Base-by-base conservation (phyloP, 257 asterid species). In the Paraleonurus japonicus region DNA sequence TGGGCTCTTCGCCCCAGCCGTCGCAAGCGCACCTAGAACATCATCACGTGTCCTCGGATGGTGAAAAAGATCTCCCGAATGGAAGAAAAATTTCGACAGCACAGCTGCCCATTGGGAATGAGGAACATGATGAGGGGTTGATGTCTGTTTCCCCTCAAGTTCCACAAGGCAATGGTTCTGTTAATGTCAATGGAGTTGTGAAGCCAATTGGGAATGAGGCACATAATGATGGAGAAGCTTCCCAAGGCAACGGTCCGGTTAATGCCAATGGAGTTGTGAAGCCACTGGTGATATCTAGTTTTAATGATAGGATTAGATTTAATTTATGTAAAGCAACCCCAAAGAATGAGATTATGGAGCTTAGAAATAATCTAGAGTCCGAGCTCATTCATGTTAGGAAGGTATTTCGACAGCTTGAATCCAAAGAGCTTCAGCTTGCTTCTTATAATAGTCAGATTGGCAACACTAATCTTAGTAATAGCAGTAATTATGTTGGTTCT, bases 381-480 rank as follows among this genome's bases (percentile, higher is more conserved):
- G 91, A 90, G 74, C 92, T 93, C 27, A 88, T 73, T 68, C 88
- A 51, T 72, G 90, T 93, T 68, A 82, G 90, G 85, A 75, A 69
- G 69, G 51, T 79, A 69, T 60, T 62, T 63, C 75, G 77, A 74
- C 81, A 77, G 81, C 73, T 90, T 5, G 90, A 87, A 62, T 78
- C 89, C 26, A 89, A 82, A 77, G 89, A 86, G 83, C 80, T 74
- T 78, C 89, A 85, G 78, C 74, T 86, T 67, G 51, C 85, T 72
- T 65, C 83, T 10, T 77, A 70, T 76, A 81, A 72, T 77, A 60
- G 39, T 68, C 80, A 65, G 72, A 76, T 69, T 66, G 77, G 80
- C 72, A 62, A 72, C 72, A 73, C 43, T 71, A 75, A 66, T 77
- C 72, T 65, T 65, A 71, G 76, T 72, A 76, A 59, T 76, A 66